These are phyloP conservation scores for Erigeron canadensis DNA, from an alignment of 129 eudicot species.

Conservation along the genomic window DNA sequence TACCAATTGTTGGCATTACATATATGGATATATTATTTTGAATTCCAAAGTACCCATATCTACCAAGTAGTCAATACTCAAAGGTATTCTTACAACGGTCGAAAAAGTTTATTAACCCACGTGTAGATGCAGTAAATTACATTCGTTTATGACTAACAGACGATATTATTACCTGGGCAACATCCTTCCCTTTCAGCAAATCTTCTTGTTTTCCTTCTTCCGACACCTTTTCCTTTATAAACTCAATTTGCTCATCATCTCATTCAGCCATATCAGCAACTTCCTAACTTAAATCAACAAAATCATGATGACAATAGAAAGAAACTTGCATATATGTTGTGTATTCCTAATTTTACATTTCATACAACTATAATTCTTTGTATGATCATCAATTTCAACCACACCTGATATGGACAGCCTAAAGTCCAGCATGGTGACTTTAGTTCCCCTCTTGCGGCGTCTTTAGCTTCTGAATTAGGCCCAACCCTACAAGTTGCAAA, in stretches of 20 bases:
- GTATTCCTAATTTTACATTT: not conserved
- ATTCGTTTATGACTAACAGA: slow-evolving; percentile 9
- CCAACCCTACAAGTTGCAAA: slow-evolving; percentile 69
- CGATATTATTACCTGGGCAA: slow-evolving; percentile 63
- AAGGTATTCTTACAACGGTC: not conserved
- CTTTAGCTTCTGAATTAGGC: slow-evolving; percentile 85
- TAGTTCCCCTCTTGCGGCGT: slow-evolving; percentile 92
- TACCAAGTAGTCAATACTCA: not conserved
- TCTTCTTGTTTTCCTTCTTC: slow-evolving; percentile 89
- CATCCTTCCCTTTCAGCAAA: slow-evolving; percentile 83
- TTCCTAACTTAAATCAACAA: slow-evolving; percentile 46
- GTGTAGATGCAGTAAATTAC: not conserved
- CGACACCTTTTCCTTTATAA: slow-evolving; percentile 79
- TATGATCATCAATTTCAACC: slow-evolving; percentile 9
- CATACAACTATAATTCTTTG: not conserved
- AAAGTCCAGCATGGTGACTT: slow-evolving; percentile 99
- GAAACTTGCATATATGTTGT: not conserved
- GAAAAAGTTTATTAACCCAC: not conserved
- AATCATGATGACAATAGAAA: not conserved
- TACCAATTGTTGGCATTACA: slow-evolving; percentile 7
- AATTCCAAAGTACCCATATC: not conserved
- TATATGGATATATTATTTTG: not conserved
- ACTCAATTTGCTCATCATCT: slow-evolving; percentile 99
- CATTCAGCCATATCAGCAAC: slow-evolving; percentile 92
- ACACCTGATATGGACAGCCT: slow-evolving; percentile 89